Evolutionary conservation across 1,284 basidiomycete genomes (phyloP).

Genomic region (Gymnopus androsaceus): DNA sequence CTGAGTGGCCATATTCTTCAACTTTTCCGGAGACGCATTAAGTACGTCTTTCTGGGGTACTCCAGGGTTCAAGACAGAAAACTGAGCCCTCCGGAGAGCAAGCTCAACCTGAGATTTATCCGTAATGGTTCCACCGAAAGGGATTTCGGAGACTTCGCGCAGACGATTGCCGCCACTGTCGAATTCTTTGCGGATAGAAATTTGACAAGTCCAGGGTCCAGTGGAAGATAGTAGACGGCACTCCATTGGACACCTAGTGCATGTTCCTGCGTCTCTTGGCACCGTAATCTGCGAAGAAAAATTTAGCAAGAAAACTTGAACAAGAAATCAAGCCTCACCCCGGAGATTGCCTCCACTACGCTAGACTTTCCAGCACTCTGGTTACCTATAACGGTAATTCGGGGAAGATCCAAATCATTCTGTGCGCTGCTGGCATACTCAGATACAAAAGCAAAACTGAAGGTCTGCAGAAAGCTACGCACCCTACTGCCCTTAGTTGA

Average conservation of each 20-base stretch:
- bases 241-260: slow-evolving; percentile 36
- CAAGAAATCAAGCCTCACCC: slow-evolving; percentile 24
- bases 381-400: slow-evolving; percentile 31
- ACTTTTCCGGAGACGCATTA: not conserved
- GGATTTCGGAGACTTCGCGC: slow-evolving; percentile 17
- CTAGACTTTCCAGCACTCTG: slow-evolving; percentile 37
- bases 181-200: slow-evolving; percentile 27
- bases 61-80: slow-evolving; percentile 34
- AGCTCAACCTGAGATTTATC: slow-evolving; percentile 28
- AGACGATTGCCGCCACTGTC: slow-evolving; percentile 21
- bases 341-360: slow-evolving; percentile 36
- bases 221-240: slow-evolving; percentile 20
- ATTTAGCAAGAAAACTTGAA: not conserved
- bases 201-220: slow-evolving; percentile 28
- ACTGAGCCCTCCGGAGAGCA: slow-evolving; percentile 33
- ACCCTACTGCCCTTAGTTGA: slow-evolving; percentile 18
- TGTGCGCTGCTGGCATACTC: slow-evolving; percentile 21
- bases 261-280: slow-evolving; percentile 34
- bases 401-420: slow-evolving; percentile 28
- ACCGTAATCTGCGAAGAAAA: slow-evolving; percentile 24
- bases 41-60: slow-evolving; percentile 23
- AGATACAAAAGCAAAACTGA: not conserved
- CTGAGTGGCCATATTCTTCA: not conserved
- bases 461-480: not conserved
- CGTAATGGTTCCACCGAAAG: slow-evolving; percentile 26